Conservation (phyloP, 176 grass and related monocot species). For the Musa acuminata region DNA sequence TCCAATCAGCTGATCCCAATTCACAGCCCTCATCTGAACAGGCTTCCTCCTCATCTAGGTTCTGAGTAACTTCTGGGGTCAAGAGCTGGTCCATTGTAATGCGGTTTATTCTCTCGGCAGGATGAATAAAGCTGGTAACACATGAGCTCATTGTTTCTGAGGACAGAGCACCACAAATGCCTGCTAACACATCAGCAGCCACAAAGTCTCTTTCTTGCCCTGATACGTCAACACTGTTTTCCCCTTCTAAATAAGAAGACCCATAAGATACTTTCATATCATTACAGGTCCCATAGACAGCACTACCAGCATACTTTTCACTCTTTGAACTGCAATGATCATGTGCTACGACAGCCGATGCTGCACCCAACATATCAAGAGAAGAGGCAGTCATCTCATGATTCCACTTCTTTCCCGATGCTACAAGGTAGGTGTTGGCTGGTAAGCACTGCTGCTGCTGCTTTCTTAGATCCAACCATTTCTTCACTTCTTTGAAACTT, state of each 20-base stretch:
- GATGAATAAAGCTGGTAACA: constrained; percentile 64
- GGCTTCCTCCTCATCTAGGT: constrained; percentile 39
- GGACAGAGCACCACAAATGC: constrained; percentile 58
- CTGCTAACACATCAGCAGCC: constrained; percentile 61
- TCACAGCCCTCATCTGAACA: constrained; percentile 68
- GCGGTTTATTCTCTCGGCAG: constrained; percentile 31
- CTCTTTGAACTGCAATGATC: constrained; percentile 29
- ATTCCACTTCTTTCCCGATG: constrained; percentile 66
- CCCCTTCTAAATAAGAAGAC: constrained; percentile 1
- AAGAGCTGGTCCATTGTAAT: constrained; percentile 24
- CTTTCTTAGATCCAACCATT: constrained; percentile 57
- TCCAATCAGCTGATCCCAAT: constrained; percentile 69
- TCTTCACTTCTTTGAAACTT: constrained; percentile 81
- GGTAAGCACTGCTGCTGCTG: constrained; percentile 31
- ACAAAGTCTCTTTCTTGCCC: constrained; percentile 59
- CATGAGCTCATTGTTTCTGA: constrained; percentile 78
- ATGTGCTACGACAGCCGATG: constrained; percentile 46
- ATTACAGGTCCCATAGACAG: constrained; percentile 24
- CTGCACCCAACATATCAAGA: constrained; percentile 64
- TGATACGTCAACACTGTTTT: constrained; percentile 21
- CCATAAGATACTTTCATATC: constrained; percentile 16
- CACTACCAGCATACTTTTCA: constrained; percentile 25
- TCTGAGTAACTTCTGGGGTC: constrained; percentile 19
- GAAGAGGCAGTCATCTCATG: constrained; percentile 46
- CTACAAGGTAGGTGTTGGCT: constrained; percentile 53